Conservation (phyloP, 345 rosid genomes). For the Acer saccharum region DNA sequence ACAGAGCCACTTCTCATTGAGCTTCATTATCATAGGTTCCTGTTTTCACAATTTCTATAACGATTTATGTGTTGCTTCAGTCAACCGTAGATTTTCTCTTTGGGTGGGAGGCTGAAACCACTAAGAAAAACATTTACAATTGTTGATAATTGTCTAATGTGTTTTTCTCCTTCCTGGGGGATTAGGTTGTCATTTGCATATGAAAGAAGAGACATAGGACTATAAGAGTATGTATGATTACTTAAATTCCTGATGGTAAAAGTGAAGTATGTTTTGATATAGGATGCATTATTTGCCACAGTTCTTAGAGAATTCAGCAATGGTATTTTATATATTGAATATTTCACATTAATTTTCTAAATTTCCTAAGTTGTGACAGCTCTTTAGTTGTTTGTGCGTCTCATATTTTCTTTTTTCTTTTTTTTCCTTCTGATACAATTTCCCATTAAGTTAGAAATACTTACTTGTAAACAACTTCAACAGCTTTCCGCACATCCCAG, state of each 20-base stretch:
- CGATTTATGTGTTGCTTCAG: neutral
- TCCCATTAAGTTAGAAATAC: constrained; percentile 25
- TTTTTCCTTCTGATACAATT: neutral
- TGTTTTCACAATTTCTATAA: constrained; percentile 5
- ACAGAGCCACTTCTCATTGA: neutral
- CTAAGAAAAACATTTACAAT: neutral
- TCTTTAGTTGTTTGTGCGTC: neutral
- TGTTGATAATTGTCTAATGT: neutral
- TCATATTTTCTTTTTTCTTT: neutral
- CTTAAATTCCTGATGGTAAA: constrained; percentile 1
- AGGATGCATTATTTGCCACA: neutral
- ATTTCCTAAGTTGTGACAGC: neutral
- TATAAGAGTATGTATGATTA: neutral
- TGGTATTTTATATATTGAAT: neutral
- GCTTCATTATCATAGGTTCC: neutral
- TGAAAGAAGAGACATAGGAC: neutral
- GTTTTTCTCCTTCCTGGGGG: neutral
- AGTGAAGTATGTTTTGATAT: neutral
- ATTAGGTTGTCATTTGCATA: neutral
- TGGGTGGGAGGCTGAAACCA: neutral
- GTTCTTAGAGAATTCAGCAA: neutral
- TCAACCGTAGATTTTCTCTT: neutral
- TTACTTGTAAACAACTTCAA: constrained; percentile 89
- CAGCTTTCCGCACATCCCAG: constrained; percentile 92
- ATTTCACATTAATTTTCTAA: neutral